phyloP scores from a whole-genome alignment of 345 rosid genomes.

The Euphorbia lathyris region DNA sequence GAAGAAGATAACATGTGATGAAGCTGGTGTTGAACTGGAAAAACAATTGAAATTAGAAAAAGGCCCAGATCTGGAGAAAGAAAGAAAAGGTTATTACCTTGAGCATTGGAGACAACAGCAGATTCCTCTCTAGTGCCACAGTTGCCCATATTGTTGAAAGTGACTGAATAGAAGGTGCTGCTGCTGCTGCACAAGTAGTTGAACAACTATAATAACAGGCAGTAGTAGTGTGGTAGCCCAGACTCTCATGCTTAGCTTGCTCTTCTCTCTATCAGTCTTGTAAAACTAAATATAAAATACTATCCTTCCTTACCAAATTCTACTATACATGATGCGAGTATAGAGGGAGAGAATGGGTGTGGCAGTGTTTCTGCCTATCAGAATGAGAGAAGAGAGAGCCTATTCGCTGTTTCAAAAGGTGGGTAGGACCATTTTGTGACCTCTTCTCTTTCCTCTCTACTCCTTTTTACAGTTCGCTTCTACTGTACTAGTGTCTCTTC shows the following conservation, averaged over 20 bases:
- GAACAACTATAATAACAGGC: background rate
- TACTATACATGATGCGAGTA: too few relatives aligned
- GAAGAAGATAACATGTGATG: constrained; percentile 40
- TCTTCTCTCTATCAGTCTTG: background rate
- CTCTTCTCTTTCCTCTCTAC: too few relatives aligned
- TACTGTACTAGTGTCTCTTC: too few relatives aligned
- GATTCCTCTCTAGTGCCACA: constrained; percentile 97
- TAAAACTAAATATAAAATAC: background rate
- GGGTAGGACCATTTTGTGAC: background rate
- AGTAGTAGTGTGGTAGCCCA: constrained; percentile 10
- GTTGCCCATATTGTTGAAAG: constrained; percentile 62
- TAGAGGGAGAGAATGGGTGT: background rate
- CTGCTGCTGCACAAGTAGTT: too few relatives aligned
- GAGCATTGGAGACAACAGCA: constrained; percentile 76
- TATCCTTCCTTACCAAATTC: background rate
- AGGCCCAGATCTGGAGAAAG: constrained; percentile 23
- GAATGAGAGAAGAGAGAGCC: background rate
- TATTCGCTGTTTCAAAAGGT: background rate
- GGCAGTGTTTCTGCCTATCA: background rate
- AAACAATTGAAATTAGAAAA: too few relatives aligned
- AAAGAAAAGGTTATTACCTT: constrained; percentile 40
- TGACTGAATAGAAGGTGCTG: constrained; percentile 9
- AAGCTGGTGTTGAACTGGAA: constrained; percentile 76
- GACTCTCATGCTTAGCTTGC: constrained; percentile 1
- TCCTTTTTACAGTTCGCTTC: too few relatives aligned